Conservation (phyloP, 805 yeast genomes). For the Millerago galiae region DNA sequence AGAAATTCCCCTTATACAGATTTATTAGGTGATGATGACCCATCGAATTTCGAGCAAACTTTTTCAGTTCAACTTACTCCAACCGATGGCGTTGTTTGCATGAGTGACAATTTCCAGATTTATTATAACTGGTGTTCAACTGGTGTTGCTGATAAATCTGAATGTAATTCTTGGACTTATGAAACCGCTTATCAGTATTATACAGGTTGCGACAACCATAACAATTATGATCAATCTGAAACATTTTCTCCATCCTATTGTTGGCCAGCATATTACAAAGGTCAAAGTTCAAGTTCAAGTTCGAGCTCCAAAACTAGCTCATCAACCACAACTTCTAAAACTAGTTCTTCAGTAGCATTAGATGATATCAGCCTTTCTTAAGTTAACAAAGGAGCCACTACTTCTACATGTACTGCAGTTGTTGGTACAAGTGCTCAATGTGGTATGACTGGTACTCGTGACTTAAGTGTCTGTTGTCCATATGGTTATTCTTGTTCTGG, state of each 20-base stretch:
- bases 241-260: slow-evolving; percentile 17
- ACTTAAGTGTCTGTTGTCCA: slow-evolving; percentile 15
- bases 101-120: slow-evolving; percentile 9
- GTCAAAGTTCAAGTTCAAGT: too few species aligned
- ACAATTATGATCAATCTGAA: slow-evolving; percentile 16
- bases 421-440: not conserved
- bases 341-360: not conserved
- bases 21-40: slow-evolving; percentile 2
- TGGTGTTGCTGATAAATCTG: slow-evolving; percentile 9
- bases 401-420: not conserved
- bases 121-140: slow-evolving; percentile 12
- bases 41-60: slow-evolving; percentile 9
- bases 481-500: slow-evolving; percentile 7
- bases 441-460: not conserved
- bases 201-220: slow-evolving; percentile 18
- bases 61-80: slow-evolving; percentile 3
- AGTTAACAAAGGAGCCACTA: not conserved
- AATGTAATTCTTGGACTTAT: slow-evolving; percentile 17
- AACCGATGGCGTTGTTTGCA: slow-evolving; percentile 3
- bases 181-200: slow-evolving; percentile 18
- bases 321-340: not conserved
- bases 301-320: not conserved
- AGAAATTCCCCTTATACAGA: not conserved
- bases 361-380: too few species aligned
- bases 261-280: slow-evolving; percentile 19